Percentiles rank a stretch among this genome's conserved stretches.
Evolutionary conservation across 495 filamentous ascomycete genomes (phyloP).

Genomic region (Aspergillus avenaceus): DNA sequence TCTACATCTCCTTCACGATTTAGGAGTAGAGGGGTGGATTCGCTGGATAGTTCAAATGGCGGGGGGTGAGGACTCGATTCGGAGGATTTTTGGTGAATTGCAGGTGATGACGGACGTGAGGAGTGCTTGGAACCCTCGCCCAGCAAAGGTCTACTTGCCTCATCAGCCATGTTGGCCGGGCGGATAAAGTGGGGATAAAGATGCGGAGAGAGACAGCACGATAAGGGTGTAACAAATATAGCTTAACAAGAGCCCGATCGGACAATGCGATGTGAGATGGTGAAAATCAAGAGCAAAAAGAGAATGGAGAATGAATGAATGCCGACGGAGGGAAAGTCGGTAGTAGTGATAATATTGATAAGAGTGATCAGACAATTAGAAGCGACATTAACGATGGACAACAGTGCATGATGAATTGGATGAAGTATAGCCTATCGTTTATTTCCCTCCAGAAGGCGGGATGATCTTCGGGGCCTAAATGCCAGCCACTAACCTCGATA

Average conservation of each 20-base stretch:
- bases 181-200: slow-evolving; percentile 6
- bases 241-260: too few species aligned
- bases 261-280: background rate
- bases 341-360: background rate
- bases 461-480: too few species aligned
- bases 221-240: background rate
- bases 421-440: background rate
- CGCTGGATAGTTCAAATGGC: slow-evolving; percentile 35
- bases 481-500: too few species aligned
- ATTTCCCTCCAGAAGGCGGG: too few species aligned
- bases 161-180: slow-evolving; percentile 32
- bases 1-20: slow-evolving; percentile 31
- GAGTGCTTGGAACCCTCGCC: slow-evolving; percentile 21
- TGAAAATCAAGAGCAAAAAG: background rate
- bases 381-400: background rate
- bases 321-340: background rate
- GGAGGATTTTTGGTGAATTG: slow-evolving; percentile 4
- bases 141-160: slow-evolving; percentile 29
- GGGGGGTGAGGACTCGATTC: slow-evolving; percentile 12
- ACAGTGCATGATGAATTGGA: background rate
- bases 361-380: background rate
- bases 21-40: slow-evolving; percentile 41
- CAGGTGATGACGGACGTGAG: slow-evolving; percentile 9
- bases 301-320: background rate
- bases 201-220: slow-evolving; percentile 5